These are phyloP conservation scores for Chlorella sp. DNA, from an alignment of 139 green algal species.

Conservation along the genomic window DNA sequence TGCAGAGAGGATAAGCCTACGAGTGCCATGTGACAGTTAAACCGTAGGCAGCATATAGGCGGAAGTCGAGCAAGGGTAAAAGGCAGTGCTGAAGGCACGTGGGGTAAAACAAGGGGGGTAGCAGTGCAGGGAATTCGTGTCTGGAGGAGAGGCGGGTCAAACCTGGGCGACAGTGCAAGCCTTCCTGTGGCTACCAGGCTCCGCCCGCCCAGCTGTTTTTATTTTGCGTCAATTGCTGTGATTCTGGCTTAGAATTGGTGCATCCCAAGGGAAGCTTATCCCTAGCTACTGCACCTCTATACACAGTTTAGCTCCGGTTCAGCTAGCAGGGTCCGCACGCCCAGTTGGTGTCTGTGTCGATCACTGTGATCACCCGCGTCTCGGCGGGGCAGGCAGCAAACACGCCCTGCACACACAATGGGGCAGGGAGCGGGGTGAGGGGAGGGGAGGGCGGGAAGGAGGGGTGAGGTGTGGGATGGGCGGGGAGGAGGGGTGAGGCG, in stretches of 20 bases:
- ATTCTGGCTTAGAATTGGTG: too few relatives aligned
- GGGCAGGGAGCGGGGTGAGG: background rate
- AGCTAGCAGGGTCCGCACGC: slow-evolving; percentile 50
- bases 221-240: background rate
- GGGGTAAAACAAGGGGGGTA: too few relatives aligned
- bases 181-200: background rate
- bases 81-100: background rate
- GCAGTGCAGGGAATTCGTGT: too few relatives aligned
- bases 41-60: too few relatives aligned
- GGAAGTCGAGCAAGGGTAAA: background rate
- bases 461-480: background rate
- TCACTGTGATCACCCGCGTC: slow-evolving; percentile 58
- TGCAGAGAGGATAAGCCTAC: too few relatives aligned
- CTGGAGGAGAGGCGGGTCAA: background rate
- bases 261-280: background rate
- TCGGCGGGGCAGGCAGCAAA: slow-evolving; percentile 50
- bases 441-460: background rate
- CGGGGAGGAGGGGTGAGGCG: background rate
- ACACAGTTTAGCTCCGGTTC: too few relatives aligned
- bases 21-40: too few relatives aligned
- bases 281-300: too few relatives aligned
- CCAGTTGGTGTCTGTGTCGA: slow-evolving; percentile 59
- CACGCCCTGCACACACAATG: slow-evolving; percentile 42
- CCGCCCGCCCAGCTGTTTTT: background rate
- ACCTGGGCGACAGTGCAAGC: too few relatives aligned